Evolutionary conservation across 371 early-diverging fungal species (phyloP), one percentile per base, ranked within the genome.

Genomic region (Batrachochytrium dendrobatidis): DNA sequence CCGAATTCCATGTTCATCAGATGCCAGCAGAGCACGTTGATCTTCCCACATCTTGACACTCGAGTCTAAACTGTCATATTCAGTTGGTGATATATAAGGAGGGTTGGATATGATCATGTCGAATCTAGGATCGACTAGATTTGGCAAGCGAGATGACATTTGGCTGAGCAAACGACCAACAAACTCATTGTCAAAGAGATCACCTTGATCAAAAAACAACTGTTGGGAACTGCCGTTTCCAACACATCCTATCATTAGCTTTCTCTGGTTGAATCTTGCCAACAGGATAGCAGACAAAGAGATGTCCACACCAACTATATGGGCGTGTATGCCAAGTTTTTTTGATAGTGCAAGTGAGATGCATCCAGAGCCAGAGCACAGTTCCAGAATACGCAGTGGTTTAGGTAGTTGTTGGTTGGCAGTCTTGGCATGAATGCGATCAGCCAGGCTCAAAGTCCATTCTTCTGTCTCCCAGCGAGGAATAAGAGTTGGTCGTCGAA

Each of bases 381-480:
- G 62, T 66, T 95, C 95, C 0, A 92, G 66, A n/a, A 94, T 81
- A 32, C 77, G 70, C n/a, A 88, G 68, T 22, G 45, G 69, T 45
- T n/a, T 20, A 20, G 52, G 33, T 53, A 55, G 28, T 5, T 25
- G 58, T 5, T 39, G 43, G 34, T 49, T 39, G n/a, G 20, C 45
- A 6, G 46, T 58, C 35, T 53, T 22, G 4, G 29, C 10, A 46
- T 55, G 26, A 15, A 87, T 55, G 49, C 75, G 43, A 3, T 67
- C 59, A 26, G 78, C 74, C 2, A 87, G 63, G 29, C 78, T 65
- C 33, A 76, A 58, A n/a, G 84, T 80, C 91, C 92, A 92, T 71
- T 91, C 91, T 73, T 94, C 93, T 0, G 95, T 94, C 65, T 94
- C 95, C 91, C 90, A 90, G 63, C 93, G 79, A 50, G 95, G 95